Evolutionary conservation across 2,329 filamentous ascomycete species (phyloP).

Genomic region (Fusarium burgessii): DNA sequence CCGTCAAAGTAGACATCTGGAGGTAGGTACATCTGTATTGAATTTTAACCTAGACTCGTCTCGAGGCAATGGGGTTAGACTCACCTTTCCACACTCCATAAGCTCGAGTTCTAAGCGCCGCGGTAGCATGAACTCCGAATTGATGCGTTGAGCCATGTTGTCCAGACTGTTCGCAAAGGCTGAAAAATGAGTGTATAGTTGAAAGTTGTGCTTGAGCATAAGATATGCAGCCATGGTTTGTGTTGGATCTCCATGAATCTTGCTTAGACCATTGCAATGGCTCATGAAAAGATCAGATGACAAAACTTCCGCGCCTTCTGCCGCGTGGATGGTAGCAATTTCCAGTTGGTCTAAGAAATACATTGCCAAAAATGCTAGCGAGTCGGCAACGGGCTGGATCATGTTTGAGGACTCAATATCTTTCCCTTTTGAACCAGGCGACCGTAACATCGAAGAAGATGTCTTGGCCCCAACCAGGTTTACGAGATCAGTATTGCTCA

Average conservation of each 20-base stretch:
- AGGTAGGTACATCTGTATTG: slow-evolving; percentile 53
- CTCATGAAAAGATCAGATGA: slow-evolving; percentile 57
- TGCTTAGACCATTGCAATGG: slow-evolving; percentile 52
- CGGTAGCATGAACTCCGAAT: slow-evolving; percentile 52
- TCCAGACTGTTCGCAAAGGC: slow-evolving; percentile 51
- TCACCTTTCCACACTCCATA: slow-evolving; percentile 63
- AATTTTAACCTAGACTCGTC: slow-evolving; percentile 23
- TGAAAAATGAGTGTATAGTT: slow-evolving; percentile 50
- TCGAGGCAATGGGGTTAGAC: neutral
- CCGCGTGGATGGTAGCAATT: slow-evolving; percentile 53
- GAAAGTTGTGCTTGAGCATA: slow-evolving; percentile 54
- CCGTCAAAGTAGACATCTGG: slow-evolving; percentile 54
- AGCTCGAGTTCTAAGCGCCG: slow-evolving; percentile 65
- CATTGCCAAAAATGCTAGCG: slow-evolving; percentile 56
- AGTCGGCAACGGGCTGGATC: slow-evolving; percentile 49
- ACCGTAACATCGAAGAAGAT: slow-evolving; percentile 30
- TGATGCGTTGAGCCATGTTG: slow-evolving; percentile 52
- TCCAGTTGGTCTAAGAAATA: slow-evolving; percentile 67
- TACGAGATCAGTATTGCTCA: slow-evolving; percentile 48
- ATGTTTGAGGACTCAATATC: slow-evolving; percentile 51
- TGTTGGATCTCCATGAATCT: slow-evolving; percentile 43
- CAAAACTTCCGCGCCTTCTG: slow-evolving; percentile 49
- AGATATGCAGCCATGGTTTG: slow-evolving; percentile 53
- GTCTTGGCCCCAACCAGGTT: slow-evolving; percentile 44
- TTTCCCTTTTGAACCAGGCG: slow-evolving; percentile 58